These are phyloP conservation scores for Cryptococcus depauperatus DNA, from an alignment of 1,284 basidiomycete species.

Conservation along the genomic window DNA sequence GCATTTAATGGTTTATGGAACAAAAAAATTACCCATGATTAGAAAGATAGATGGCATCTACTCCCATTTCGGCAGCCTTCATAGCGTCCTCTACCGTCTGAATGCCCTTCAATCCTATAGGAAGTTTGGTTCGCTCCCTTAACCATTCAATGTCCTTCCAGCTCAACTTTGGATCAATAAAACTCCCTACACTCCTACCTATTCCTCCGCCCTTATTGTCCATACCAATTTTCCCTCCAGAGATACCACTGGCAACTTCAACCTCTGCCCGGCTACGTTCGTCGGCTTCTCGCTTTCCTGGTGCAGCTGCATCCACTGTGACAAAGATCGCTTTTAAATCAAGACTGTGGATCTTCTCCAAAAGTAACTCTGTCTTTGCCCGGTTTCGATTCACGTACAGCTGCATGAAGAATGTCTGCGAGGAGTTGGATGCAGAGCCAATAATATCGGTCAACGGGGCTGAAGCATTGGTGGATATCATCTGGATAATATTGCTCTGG, in stretches of 20 bases:
- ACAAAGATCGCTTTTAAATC: constrained; percentile 44
- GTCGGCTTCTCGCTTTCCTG: constrained; percentile 46
- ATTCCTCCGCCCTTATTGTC: constrained; percentile 45
- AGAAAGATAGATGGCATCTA: constrained; percentile 45
- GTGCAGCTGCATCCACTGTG: constrained; percentile 44
- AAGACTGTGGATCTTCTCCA: constrained; percentile 32
- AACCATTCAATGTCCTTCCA: constrained; percentile 45
- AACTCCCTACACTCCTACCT: constrained; percentile 42
- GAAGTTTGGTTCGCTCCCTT: constrained; percentile 35
- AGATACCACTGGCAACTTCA: constrained; percentile 39
- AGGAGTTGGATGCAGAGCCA: constrained; percentile 15
- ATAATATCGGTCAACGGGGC: constrained; percentile 40
- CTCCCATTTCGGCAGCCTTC: constrained; percentile 42
- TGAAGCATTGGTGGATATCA: constrained; percentile 44
- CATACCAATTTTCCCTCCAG: constrained; percentile 38
- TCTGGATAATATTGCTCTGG: constrained; percentile 39
- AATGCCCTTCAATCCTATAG: constrained; percentile 45
- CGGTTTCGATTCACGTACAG: constrained; percentile 45
- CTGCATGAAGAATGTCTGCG: constrained; percentile 45
- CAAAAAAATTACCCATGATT: constrained; percentile 43
- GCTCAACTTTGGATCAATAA: constrained; percentile 40
- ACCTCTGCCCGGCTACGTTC: constrained; percentile 41
- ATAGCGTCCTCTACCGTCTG: constrained; percentile 46
- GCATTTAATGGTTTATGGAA: background rate
- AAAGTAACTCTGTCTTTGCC: constrained; percentile 36